phyloP scores from a whole-genome alignment of 2,329 filamentous ascomycete species.

The Monilinia fructicola region DNA sequence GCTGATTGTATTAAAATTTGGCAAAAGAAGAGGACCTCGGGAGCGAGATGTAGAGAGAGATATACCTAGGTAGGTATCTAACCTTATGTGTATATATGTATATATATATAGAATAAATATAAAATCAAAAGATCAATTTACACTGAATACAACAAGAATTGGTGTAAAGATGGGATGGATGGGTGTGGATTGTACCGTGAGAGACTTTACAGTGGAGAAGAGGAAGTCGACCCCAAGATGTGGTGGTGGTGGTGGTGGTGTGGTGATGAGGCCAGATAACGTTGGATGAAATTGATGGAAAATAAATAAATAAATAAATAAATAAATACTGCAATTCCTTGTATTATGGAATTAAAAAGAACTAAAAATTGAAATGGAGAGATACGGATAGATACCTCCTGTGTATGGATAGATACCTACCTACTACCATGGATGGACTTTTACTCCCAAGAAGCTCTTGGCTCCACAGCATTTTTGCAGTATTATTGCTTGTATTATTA shows the following conservation, averaged over 20 bases:
- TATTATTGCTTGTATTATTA: too few species aligned
- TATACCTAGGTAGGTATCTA: too few species aligned
- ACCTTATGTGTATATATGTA: too few species aligned
- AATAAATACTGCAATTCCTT: too few species aligned
- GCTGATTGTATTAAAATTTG: neutral
- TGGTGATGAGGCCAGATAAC: slow-evolving; percentile 18
- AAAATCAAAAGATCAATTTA: neutral
- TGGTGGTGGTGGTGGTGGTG: slow-evolving; percentile 8
- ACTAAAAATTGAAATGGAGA: too few species aligned
- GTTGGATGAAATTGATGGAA: neutral
- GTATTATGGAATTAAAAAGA: too few species aligned
- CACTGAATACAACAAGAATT: neutral
- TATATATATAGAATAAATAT: too few species aligned
- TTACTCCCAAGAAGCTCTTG: neutral
- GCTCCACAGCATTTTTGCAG: slow-evolving; percentile 4
- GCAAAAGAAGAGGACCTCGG: too few species aligned
- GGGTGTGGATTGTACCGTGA: neutral
- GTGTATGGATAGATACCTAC: too few species aligned
- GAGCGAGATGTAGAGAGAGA: neutral
- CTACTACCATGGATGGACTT: too few species aligned
- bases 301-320: neutral
- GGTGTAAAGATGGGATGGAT: neutral
- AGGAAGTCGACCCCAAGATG: neutral
- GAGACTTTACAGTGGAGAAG: neutral
- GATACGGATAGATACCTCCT: too few species aligned